Percentiles rank a stretch among this genome's conserved stretches.
These are phyloP conservation scores for Macrocybe gigantea DNA, from an alignment of 768 basidiomycete species.

Conservation along the genomic window DNA sequence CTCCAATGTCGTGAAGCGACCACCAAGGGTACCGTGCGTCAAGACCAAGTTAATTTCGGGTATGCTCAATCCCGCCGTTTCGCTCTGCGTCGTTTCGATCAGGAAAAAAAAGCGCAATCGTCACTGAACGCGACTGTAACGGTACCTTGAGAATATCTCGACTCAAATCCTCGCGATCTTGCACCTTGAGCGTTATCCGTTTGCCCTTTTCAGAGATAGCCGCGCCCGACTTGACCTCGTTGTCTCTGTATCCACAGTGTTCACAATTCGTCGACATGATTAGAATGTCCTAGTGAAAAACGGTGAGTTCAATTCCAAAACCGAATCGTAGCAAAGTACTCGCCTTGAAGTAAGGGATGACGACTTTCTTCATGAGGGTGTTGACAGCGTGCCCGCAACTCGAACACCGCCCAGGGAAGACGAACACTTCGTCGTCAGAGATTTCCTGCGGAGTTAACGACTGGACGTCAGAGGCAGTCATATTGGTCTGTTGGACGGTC, in stretches of 20 bases:
- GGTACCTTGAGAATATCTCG: constrained; percentile 91
- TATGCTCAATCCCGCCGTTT: constrained; percentile 83
- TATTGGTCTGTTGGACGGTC: not conserved
- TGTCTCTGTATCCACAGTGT: constrained; percentile 92
- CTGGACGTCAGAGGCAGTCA: not conserved
- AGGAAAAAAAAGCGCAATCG: not conserved
- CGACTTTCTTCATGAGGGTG: constrained; percentile 94
- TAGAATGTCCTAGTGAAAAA: constrained; percentile 66
- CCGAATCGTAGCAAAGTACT: constrained; percentile 5
- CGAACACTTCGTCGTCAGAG: constrained; percentile 79
- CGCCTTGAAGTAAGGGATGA: constrained; percentile 97
- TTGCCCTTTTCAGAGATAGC: constrained; percentile 79
- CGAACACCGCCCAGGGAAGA: constrained; percentile 84
- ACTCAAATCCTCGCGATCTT: constrained; percentile 84
- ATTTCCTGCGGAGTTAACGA: constrained; percentile 15
- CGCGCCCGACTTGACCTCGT: constrained; percentile 70
- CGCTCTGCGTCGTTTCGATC: constrained; percentile 52
- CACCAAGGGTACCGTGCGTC: constrained; percentile 90
- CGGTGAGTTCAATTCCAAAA: not conserved
- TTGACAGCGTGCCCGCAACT: constrained; percentile 79
- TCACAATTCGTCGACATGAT: constrained; percentile 99
- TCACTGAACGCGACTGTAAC: not conserved
- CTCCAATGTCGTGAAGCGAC: constrained; percentile 95
- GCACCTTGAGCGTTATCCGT: constrained; percentile 81
- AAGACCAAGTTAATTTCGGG: constrained; percentile 94